Percentiles rank a stretch among this genome's conserved stretches.
Conservation (phyloP, 331 rosid species). For the Dryas integrifolia region DNA sequence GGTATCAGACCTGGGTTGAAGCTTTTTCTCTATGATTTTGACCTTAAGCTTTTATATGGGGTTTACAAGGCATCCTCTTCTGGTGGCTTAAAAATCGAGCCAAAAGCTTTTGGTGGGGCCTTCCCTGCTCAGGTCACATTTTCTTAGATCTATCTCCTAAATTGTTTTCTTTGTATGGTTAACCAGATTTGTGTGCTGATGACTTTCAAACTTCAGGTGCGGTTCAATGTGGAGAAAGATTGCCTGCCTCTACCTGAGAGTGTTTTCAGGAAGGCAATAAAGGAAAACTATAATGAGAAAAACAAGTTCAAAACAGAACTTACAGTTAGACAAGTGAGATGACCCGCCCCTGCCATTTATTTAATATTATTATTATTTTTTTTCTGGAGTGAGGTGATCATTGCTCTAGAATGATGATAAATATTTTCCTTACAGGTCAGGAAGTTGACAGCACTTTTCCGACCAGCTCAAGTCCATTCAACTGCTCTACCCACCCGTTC, state of each 20-base stretch:
- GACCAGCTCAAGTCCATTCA: conserved; percentile 50
- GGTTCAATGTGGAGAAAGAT: conserved; percentile 59
- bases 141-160: conserved; percentile 12
- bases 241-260: conserved; percentile 85
- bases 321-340: conserved; percentile 63
- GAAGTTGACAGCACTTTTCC: conserved; percentile 69
- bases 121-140: conserved; percentile 83
- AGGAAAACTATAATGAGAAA: conserved; percentile 62
- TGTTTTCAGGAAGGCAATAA: conserved; percentile 75
- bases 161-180: conserved; percentile 16
- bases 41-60: conserved; percentile 81
- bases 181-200: conserved; percentile 27
- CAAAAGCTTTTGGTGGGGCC: conserved; percentile 77
- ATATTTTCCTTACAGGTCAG: conserved; percentile 55
- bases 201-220: conserved; percentile 56
- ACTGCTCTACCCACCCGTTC: conserved; percentile 32
- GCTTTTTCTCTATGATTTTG: conserved; percentile 87
- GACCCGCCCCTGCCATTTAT: background rate
- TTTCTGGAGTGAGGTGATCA: conserved; percentile 6
- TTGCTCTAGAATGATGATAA: conserved; percentile 13
- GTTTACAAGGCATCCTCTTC: conserved; percentile 73
- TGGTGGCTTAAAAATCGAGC: conserved; percentile 86
- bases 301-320: conserved; percentile 83
- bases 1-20: conserved; percentile 68
- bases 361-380: background rate